Percentiles rank a stretch among this genome's conserved stretches.
Conservation (phyloP, 805 yeast species). For the Ogataea zsoltii region DNA sequence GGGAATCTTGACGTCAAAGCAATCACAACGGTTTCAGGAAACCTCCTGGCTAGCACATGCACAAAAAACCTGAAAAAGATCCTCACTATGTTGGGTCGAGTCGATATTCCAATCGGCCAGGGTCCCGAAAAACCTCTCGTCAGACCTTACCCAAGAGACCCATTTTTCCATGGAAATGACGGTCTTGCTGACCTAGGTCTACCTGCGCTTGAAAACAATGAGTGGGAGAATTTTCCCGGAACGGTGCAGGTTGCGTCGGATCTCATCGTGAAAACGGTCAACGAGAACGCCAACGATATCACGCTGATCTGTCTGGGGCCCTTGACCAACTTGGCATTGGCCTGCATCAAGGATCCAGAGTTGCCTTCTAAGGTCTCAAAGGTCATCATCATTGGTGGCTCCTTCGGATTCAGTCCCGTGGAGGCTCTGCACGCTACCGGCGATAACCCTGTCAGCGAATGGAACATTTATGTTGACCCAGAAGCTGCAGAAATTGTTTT, state of each 20-base stretch:
- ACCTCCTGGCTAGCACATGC: conserved; percentile 24
- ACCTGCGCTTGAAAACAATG: conserved; percentile 19
- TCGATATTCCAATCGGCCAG: conserved; percentile 28
- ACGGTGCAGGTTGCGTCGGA: conserved; percentile 22
- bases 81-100: conserved; percentile 19
- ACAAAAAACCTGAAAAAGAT: conserved; percentile 25
- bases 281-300: conserved; percentile 18
- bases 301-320: conserved; percentile 28
- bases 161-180: conserved; percentile 29
- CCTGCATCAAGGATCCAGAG: conserved; percentile 26
- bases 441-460: conserved; percentile 31
- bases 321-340: conserved; percentile 28
- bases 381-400: conserved; percentile 30
- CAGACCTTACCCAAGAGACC: conserved; percentile 29
- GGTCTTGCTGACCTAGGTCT: conserved; percentile 28
- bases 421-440: conserved; percentile 32
- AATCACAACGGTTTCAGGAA: conserved; percentile 32
- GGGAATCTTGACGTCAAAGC: conserved; percentile 27
- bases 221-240: conserved; percentile 15
- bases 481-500: conserved; percentile 30
- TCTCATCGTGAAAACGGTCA: conserved; percentile 23
- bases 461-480: conserved; percentile 32
- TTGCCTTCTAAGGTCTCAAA: conserved; percentile 22
- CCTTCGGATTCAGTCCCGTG: conserved; percentile 27
- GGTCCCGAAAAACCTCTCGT: conserved; percentile 31